phyloP scores from a whole-genome alignment of 345 rosid genomes.

The Ceriops decandra region DNA sequence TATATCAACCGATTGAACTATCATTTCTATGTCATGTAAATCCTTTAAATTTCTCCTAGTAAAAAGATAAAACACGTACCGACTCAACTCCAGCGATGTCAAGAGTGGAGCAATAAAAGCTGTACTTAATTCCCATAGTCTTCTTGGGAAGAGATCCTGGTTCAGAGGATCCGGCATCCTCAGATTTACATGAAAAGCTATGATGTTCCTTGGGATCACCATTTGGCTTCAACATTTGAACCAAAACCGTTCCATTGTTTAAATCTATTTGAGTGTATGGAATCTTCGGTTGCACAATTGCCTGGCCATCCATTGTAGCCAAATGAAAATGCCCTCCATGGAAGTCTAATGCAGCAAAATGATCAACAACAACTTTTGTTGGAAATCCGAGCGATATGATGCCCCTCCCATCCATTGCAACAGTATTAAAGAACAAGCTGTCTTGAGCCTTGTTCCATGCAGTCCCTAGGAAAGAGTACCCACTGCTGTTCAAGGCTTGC shows the following conservation, averaged over 20 bases:
- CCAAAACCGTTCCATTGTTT: slow-evolving; percentile 8
- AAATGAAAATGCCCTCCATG: slow-evolving; percentile 34
- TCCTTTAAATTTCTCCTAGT: background rate
- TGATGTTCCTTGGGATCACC: background rate
- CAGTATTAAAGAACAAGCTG: slow-evolving; percentile 22
- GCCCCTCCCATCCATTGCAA: slow-evolving; percentile 34
- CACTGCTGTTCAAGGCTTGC: slow-evolving; percentile 20
- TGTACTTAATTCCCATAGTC: slow-evolving; percentile 17
- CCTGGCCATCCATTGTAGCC: slow-evolving; percentile 24
- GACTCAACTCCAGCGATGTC: slow-evolving; percentile 35
- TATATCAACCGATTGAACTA: background rate
- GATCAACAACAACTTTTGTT: slow-evolving; percentile 15
- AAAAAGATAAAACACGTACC: slow-evolving; percentile 13
- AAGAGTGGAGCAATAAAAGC: slow-evolving; percentile 30
- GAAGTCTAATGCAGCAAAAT: slow-evolving; percentile 28
- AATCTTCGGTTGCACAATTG: slow-evolving; percentile 20
- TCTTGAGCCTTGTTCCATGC: slow-evolving; percentile 24
- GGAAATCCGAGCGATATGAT: slow-evolving; percentile 38
- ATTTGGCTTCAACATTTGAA: slow-evolving; percentile 10
- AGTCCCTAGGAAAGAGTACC: slow-evolving; percentile 19
- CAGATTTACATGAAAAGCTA: slow-evolving; percentile 5
- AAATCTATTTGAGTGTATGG: slow-evolving; percentile 12
- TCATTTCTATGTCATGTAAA: background rate
- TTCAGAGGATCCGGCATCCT: slow-evolving; percentile 5
- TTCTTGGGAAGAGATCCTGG: background rate